Evolutionary conservation across 2,329 filamentous ascomycete genomes (phyloP), one percentile per base, ranked within the genome.

Genomic region (Sporothrix variecibatus): DNA sequence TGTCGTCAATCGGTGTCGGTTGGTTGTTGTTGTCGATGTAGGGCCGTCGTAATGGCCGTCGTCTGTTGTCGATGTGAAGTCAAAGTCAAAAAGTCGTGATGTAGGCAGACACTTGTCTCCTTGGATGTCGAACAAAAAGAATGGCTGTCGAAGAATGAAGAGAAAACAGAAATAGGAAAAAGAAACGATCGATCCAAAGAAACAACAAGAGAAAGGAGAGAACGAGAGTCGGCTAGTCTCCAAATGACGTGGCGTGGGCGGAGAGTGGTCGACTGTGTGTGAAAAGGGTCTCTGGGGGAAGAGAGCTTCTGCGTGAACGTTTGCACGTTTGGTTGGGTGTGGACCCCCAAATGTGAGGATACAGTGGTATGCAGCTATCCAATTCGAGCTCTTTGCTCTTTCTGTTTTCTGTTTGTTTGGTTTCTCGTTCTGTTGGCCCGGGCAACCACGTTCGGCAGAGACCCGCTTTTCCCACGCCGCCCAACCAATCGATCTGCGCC

Each of bases 331-430:
- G 23, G 12, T 28, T 40, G 38, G 23, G 38, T 43, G 62, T 43
- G 62, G 62, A 67, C 31, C 31, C 56, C 58, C 12, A 49, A 20
- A 49, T 17, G 43, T 1, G 15, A 17, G 15, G 15, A 34, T 3
- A 8, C 43, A 49, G 43, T 49, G 12, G 15, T 71, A 62, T 62
- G 69, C 68, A 62, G 38, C 34, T 60, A 46, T 71, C 38, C 53
- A 46, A 12, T 31, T 46, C 23, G 20, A 43, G n/a, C 23, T 60
- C 3, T n/a, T 2, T 15, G 46, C 20, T 69, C 67, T n/a, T 69
- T 69, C 67, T 69, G 46, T 53, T 69, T 69, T 53, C 67, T 53
- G 67, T 67, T 67, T 71, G 34, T 71, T 71, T 71, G 49, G 69
- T 62, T 62, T 71, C 15, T 26, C 2, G 38, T 9, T 43, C n/a